These are phyloP conservation scores for Acacia acuminata DNA, from an alignment of 306 rosid species.

Conservation along the genomic window DNA sequence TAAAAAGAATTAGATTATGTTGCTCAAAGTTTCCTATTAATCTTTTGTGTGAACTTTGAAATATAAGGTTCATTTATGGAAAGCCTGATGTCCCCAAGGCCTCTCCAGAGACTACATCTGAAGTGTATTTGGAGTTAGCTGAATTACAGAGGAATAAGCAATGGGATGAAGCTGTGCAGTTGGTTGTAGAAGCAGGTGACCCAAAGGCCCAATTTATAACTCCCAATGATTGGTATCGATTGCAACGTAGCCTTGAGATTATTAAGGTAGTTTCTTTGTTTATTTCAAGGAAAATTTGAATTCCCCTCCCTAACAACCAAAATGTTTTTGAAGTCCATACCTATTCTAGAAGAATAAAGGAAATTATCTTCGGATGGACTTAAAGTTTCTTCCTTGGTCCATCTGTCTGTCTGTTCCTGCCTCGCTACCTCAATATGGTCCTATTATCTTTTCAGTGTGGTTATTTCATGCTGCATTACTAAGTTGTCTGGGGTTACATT, in stretches of 20 bases:
- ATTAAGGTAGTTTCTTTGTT: constrained; percentile 59
- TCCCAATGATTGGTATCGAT: constrained; percentile 83
- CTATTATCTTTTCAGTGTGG: constrained; percentile 18
- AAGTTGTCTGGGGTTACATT: constrained; percentile 25
- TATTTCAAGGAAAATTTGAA: constrained; percentile 15
- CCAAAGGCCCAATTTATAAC: constrained; percentile 69
- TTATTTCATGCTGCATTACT: constrained; percentile 23
- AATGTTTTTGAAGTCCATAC: not conserved
- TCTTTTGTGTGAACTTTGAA: constrained; percentile 27
- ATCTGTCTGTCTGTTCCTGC: constrained; percentile 10
- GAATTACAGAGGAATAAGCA: constrained; percentile 62
- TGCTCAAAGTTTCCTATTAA: constrained; percentile 16
- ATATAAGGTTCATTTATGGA: constrained; percentile 78
- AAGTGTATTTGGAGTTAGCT: constrained; percentile 62
- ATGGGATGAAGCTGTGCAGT: constrained; percentile 86
- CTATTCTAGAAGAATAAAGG: constrained; percentile 6
- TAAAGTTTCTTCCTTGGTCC: constrained; percentile 19
- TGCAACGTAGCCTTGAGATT: constrained; percentile 86
- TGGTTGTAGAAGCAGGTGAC: constrained; percentile 89
- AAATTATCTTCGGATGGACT: not conserved
- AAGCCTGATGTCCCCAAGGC: constrained; percentile 95
- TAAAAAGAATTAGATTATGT: not conserved
- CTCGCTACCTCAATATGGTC: constrained; percentile 3
- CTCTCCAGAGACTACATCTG: constrained; percentile 58
- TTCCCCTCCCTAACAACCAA: not conserved